phyloP scores from a whole-genome alignment of 1,284 basidiomycete genomes.

The Apiotrichum gracile region DNA sequence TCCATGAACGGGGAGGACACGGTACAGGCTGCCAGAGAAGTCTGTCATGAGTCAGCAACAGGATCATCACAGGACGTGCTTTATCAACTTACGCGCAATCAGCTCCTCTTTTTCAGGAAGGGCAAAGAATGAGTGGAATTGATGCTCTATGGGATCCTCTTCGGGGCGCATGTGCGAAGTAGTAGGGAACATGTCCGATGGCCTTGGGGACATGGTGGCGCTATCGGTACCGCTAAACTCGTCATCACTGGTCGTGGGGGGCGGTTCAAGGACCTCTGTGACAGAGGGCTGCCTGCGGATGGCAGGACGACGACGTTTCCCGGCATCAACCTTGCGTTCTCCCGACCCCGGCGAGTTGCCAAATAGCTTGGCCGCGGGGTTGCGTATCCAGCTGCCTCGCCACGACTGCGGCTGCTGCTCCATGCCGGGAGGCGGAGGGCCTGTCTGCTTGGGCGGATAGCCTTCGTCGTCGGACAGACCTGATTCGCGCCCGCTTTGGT shows the following conservation, averaged over 20 bases:
- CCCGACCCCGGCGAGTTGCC: constrained; percentile 20
- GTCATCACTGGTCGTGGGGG: constrained; percentile 8
- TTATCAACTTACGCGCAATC: constrained; percentile 67
- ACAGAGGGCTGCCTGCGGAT: constrained; percentile 13
- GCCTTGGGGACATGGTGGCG: neutral
- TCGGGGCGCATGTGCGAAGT: constrained; percentile 9
- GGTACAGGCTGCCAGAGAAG: constrained; percentile 78
- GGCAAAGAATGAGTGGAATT: constrained; percentile 72
- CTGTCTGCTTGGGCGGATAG: constrained; percentile 37
- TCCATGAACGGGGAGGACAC: constrained; percentile 78
- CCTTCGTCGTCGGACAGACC: constrained; percentile 18
- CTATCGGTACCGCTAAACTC: constrained; percentile 6
- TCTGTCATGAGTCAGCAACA: constrained; percentile 51
- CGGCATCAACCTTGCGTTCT: neutral
- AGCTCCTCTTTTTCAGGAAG: constrained; percentile 79
- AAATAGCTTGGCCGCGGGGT: constrained; percentile 34
- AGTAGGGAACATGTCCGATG: neutral
- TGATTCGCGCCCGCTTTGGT: constrained; percentile 3
- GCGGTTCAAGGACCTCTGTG: constrained; percentile 23
- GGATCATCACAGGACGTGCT: neutral
- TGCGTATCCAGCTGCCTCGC: constrained; percentile 35
- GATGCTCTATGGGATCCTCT: constrained; percentile 28
- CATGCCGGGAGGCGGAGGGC: constrained; percentile 31
- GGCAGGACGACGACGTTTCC: neutral
- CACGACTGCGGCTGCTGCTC: constrained; percentile 14